Base-by-base conservation (phyloP, 1,284 basidiomycete species). In the Malassezia sp. region DNA sequence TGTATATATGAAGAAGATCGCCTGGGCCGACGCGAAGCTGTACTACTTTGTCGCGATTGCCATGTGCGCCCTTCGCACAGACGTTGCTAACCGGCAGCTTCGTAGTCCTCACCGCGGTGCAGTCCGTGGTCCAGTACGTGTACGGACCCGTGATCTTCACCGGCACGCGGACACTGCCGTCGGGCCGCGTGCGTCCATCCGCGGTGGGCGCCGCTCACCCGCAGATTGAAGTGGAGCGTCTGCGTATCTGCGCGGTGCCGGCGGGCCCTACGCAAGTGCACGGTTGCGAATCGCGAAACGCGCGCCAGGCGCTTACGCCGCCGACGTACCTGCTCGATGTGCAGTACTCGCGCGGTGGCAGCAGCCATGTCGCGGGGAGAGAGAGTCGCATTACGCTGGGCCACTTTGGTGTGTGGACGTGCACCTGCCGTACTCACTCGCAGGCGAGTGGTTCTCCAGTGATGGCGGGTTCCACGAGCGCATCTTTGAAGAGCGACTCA, bases 371-470 rank as follows among this genome's bases (percentile, higher is more conserved):
- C 18, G 45, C 29, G 18, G 29, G 21, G 21, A 42, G 32, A 17
- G 18, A 43, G 18, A 35, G 38, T 2, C 28, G 30, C 18, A 32
- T 66, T 11, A 34, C 40, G 14, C 45, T 69, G 1, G 67, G 67
- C 10, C 55, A 66, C 34, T 45, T 66, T 14, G 63, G 64, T 60
- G n/a, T n/a, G n/a, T n/a, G n/a, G n/a, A 45, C 53, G 60, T 52
- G 10, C n/a, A 6, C 11, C 17, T 14, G 28, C 10, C 4, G 12
- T 24, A 38, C 17, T 46, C 4, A 31, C n/a, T n/a, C 36, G 20
- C 12, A 61, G 63, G 59, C 47, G 66, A 69, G 45, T 69, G 65
- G 63, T 64, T 69, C 52, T 64, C 63, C 10, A 43, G 60, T n/a
- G 46, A 61, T 29, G 67, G 67, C 17, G 67, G 66, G 36, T 69